phyloP scores from a whole-genome alignment of 495 filamentous ascomycete species.

The Sphaerosporella brunnea region DNA sequence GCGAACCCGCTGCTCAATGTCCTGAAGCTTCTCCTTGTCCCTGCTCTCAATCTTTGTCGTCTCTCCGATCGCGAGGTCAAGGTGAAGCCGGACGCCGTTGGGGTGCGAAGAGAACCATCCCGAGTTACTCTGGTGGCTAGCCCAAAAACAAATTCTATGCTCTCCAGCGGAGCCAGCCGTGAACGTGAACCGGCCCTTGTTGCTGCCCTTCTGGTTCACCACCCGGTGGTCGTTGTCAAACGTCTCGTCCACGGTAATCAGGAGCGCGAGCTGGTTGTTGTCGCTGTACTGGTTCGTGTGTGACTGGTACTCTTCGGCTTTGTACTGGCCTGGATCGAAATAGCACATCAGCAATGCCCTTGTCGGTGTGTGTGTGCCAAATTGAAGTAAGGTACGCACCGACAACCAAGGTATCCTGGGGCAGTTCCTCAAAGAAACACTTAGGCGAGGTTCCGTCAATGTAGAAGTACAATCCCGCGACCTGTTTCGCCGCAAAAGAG shows the following conservation, averaged over 20 bases:
- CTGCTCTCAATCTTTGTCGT: conserved; percentile 85
- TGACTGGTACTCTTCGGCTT: conserved; percentile 60
- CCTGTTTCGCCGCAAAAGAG: conserved; percentile 31
- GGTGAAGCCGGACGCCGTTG: conserved; percentile 61
- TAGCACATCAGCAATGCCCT: too few relatives aligned
- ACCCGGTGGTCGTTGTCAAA: conserved; percentile 98
- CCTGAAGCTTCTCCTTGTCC: conserved; percentile 83
- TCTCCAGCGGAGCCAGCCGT: conserved; percentile 82
- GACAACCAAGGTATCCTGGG: conserved; percentile 91
- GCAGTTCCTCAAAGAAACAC: conserved; percentile 97
- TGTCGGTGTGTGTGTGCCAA: too few relatives aligned
- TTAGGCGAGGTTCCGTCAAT: conserved; percentile 64
- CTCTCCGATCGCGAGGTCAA: conserved; percentile 90
- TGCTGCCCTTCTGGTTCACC: conserved; percentile 61
- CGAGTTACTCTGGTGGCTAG: conserved; percentile 43
- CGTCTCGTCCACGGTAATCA: conserved; percentile 84
- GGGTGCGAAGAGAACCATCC: conserved; percentile 54
- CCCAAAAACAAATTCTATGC: conserved; percentile 86
- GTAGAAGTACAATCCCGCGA: conserved; percentile 86
- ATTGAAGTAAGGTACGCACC: conserved; percentile 43
- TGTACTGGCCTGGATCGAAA: conserved; percentile 70
- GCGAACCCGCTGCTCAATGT: conserved; percentile 75
- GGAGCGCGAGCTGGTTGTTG: conserved; percentile 58
- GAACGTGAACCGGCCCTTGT: conserved; percentile 84
- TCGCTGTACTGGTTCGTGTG: conserved; percentile 43